A percentile compares a stretch with the other conserved stretches of the same genome.
phyloP scores from a whole-genome alignment of 371 early-diverging fungal species.

The Lichtheimia corymbifera region DNA sequence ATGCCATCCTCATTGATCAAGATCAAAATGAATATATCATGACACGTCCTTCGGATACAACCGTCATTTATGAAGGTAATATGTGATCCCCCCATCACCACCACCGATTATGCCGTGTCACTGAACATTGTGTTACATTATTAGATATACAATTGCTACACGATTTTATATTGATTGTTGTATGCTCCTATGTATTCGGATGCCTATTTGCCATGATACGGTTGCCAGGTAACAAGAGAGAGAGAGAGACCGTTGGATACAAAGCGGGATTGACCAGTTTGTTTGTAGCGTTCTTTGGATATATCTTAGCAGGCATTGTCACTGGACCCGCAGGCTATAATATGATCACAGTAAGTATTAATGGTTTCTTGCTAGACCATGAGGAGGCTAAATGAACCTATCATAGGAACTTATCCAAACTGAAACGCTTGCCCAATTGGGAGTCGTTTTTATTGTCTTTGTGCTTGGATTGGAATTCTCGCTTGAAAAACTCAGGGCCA shows the following conservation, averaged over 20 bases:
- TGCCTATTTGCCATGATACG: conserved; percentile 49
- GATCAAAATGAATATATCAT: conserved; percentile 60
- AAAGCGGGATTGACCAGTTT: neutral
- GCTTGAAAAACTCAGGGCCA: conserved; percentile 51
- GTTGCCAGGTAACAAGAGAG: conserved; percentile 35
- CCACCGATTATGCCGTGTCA: too few relatives aligned
- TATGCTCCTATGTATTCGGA: conserved; percentile 48
- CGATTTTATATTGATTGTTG: conserved; percentile 55
- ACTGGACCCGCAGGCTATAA: conserved; percentile 57
- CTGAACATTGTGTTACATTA: neutral
- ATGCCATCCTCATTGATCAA: conserved; percentile 44
- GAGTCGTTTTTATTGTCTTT: conserved; percentile 61
- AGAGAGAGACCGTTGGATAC: too few relatives aligned
- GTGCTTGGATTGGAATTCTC: conserved; percentile 66
- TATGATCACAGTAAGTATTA: conserved; percentile 42
- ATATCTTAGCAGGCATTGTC: conserved; percentile 59
- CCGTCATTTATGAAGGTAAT: conserved; percentile 54
- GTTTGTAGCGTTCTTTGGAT: conserved; percentile 58
- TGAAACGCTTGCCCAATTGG: conserved; percentile 59
- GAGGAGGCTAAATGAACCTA: neutral
- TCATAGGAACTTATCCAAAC: conserved; percentile 54
- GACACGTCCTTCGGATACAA: conserved; percentile 55
- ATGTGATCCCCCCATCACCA: too few relatives aligned
- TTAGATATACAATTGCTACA: conserved; percentile 55
- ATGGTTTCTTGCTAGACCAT: neutral